phyloP scores from a whole-genome alignment of 768 basidiomycete genomes.

The Gymnopilus junonius region DNA sequence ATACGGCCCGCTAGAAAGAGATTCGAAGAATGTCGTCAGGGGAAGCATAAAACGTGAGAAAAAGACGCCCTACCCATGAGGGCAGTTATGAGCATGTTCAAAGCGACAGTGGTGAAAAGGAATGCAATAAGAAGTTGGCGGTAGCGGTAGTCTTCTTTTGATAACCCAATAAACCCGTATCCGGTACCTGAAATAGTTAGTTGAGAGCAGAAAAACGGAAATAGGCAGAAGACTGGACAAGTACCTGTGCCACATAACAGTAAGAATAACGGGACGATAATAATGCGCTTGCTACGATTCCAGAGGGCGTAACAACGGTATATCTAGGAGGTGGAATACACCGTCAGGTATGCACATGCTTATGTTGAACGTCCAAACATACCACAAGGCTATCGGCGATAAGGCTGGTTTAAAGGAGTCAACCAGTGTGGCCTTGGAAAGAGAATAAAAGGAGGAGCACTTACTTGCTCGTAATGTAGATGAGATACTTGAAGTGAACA shows the following conservation, averaged over 20 bases:
- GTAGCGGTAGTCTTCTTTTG: conserved; percentile 32
- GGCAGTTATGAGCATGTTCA: conserved; percentile 32
- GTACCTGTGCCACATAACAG: conserved; percentile 31
- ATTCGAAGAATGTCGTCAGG: conserved; percentile 7
- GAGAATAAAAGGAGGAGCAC: conserved; percentile 10
- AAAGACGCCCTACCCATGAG: conserved; percentile 29
- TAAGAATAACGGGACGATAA: conserved; percentile 29
- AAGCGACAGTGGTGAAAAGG: conserved; percentile 31
- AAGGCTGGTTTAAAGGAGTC: conserved; percentile 18
- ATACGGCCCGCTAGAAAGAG: conserved; percentile 30
- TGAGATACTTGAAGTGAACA: conserved; percentile 32
- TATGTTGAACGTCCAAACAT: conserved; percentile 7
- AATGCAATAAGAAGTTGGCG: conserved; percentile 31
- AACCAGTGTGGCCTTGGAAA: background rate
- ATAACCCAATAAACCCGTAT: conserved; percentile 31
- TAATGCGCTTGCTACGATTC: conserved; percentile 33
- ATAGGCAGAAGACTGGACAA: conserved; percentile 6
- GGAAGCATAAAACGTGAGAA: conserved; percentile 17
- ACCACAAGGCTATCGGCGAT: conserved; percentile 35
- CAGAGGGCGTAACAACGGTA: conserved; percentile 37
- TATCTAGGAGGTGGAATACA: conserved; percentile 24
- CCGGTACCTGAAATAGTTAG: conserved; percentile 24
- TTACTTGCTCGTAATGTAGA: conserved; percentile 38
- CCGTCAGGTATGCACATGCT: background rate
- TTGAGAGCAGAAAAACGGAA: conserved; percentile 1